A percentile compares a stretch with the other conserved stretches of the same genome.
Evolutionary conservation across 441 rosid genomes (phyloP).

Genomic region (Arabidopsis hybrid): DNA sequence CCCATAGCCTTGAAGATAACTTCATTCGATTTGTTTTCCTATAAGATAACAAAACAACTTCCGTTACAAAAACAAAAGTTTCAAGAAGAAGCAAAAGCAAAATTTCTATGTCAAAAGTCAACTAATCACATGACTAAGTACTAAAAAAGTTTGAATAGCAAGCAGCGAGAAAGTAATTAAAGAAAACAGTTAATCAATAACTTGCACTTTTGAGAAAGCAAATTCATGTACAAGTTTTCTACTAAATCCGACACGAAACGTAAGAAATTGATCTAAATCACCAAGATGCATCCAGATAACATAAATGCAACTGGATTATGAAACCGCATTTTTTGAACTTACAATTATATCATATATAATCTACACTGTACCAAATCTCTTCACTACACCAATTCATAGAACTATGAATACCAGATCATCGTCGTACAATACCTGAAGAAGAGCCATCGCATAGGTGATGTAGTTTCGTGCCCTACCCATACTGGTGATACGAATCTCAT

Average conservation of each 20-base stretch:
- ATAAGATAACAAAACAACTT: background rate
- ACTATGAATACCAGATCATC: background rate
- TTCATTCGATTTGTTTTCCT: constrained; percentile 86
- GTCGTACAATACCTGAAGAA: constrained; percentile 66
- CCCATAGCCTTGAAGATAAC: constrained; percentile 97
- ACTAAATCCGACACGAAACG: background rate
- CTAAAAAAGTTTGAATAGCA: background rate
- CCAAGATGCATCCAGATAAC: background rate
- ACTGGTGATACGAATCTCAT: constrained; percentile 97
- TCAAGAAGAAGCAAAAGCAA: background rate
- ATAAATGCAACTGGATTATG: background rate
- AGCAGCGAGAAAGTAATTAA: background rate
- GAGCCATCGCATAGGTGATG: constrained; percentile 90
- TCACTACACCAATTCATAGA: background rate
- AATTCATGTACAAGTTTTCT: background rate
- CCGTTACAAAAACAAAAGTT: background rate
- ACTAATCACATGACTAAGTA: background rate
- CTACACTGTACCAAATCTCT: constrained; percentile 1
- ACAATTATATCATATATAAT: background rate
- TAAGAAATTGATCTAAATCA: background rate
- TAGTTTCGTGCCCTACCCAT: constrained; percentile 91
- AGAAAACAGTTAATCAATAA: background rate
- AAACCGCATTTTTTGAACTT: background rate
- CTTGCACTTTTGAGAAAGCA: background rate
- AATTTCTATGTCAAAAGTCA: background rate